Evolutionary conservation across 495 filamentous ascomycete species (phyloP).

Genomic region (Tetracladium marchalianum): DNA sequence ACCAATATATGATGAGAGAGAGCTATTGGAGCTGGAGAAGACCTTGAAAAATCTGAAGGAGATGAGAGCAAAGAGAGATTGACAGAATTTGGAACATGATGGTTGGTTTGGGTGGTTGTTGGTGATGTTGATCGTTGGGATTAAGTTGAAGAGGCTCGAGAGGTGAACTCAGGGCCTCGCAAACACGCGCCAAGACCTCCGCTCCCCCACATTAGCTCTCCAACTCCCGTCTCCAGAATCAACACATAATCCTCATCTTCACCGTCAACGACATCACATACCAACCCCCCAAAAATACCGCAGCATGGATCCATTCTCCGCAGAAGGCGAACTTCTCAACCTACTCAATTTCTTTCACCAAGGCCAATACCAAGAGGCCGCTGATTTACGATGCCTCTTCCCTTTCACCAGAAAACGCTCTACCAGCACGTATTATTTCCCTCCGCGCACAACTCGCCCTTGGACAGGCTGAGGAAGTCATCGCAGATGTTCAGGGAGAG

Average conservation of each 20-base stretch:
- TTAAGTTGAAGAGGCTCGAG: no score
- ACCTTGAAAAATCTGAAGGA: no score
- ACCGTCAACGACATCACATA: not conserved
- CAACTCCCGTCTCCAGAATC: no score
- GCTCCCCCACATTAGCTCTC: no score
- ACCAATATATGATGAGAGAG: no score
- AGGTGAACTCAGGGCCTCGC: no score
- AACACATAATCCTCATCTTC: conserved; percentile 9
- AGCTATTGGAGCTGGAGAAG: no score
- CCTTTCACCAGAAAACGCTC: conserved; percentile 64
- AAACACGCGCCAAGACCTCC: no score
- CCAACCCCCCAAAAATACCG: not conserved
- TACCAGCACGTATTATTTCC: conserved; percentile 69
- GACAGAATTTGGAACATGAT: no score
- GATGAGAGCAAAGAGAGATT: no score
- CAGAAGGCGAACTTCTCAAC: conserved; percentile 93
- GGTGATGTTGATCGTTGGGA: no score
- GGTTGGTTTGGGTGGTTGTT: no score
- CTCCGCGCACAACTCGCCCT: conserved; percentile 75
- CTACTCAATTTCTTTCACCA: conserved; percentile 93
- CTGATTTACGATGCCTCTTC: conserved; percentile 70
- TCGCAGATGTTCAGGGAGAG: conserved; percentile 55
- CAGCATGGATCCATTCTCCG: conserved; percentile 87
- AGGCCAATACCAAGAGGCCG: conserved; percentile 73
- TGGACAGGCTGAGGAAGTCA: conserved; percentile 62